These are phyloP conservation scores for Tanozyma kutaoensis DNA, from an alignment of 805 yeast genomes.

Conservation along the genomic window DNA sequence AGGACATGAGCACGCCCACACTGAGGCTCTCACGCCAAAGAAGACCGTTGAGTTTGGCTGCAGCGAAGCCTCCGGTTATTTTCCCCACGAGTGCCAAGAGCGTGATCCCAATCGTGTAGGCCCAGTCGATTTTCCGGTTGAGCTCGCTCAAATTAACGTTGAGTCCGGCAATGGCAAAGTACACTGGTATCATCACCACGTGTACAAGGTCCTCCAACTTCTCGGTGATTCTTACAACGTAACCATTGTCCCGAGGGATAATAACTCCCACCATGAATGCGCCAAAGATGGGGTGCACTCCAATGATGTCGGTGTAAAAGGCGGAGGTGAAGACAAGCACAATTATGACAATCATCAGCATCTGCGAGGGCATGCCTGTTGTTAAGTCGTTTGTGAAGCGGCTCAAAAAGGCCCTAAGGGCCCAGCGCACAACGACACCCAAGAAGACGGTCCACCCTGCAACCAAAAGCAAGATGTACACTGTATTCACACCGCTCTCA, in stretches of 20 bases:
- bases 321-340: slow-evolving; percentile 50
- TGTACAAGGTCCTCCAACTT: slow-evolving; percentile 71
- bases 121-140: slow-evolving; percentile 65
- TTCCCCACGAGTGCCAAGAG: slow-evolving; percentile 58
- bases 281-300: slow-evolving; percentile 80
- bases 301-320: slow-evolving; percentile 72
- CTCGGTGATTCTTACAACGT: slow-evolving; percentile 55
- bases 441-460: slow-evolving; percentile 59
- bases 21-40: slow-evolving; percentile 63
- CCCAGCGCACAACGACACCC: slow-evolving; percentile 40
- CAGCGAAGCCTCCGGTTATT: slow-evolving; percentile 50
- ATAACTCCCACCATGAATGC: slow-evolving; percentile 69
- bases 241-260: slow-evolving; percentile 65
- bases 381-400: slow-evolving; percentile 40
- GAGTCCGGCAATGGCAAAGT: slow-evolving; percentile 71
- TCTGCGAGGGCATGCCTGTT: slow-evolving; percentile 48
- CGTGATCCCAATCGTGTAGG: slow-evolving; percentile 55
- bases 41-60: slow-evolving; percentile 49
- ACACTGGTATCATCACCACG: slow-evolving; percentile 58
- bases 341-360: slow-evolving; percentile 43
- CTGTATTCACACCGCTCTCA: slow-evolving; percentile 51
- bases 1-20: slow-evolving; percentile 75
- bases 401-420: slow-evolving; percentile 30
- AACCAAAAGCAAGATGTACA: slow-evolving; percentile 53
- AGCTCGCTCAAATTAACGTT: slow-evolving; percentile 54